Evolutionary conservation across 352 stramenopile species (phyloP).

Genomic region (Phytophthora tubulina): DNA sequence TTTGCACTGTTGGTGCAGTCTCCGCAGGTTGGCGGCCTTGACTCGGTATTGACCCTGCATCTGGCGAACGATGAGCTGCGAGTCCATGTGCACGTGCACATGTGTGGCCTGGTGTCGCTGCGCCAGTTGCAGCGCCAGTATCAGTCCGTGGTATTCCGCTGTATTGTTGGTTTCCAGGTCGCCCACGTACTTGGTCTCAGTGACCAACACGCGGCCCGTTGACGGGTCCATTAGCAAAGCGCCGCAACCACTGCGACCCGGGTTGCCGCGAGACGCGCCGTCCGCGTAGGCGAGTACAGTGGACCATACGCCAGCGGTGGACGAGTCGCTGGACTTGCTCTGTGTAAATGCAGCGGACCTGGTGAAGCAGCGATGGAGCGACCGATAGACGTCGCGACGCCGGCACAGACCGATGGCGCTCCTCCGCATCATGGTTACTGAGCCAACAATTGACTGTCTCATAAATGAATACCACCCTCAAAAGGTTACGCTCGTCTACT

Average conservation of each 20-base stretch:
- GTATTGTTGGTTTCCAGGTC: conserved; percentile 77
- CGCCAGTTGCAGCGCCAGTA: conserved; percentile 69
- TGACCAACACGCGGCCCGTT: conserved; percentile 54
- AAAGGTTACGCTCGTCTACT: too few relatives aligned
- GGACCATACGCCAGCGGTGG: not conserved
- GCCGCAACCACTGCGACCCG: conserved; percentile 66
- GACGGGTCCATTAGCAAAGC: conserved; percentile 60
- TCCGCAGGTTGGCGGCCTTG: conserved; percentile 64
- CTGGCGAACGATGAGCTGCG: conserved; percentile 80
- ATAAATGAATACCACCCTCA: too few relatives aligned
- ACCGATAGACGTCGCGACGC: conserved; percentile 5
- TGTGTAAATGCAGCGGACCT: conserved; percentile 5
- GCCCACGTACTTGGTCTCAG: conserved; percentile 58
- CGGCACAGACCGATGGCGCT: conserved; percentile 1
- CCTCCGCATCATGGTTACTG: conserved; percentile 5
- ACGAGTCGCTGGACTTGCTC: not conserved
- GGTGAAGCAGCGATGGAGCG: conserved; percentile 15
- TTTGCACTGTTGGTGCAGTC: conserved; percentile 55
- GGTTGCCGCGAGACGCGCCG: conserved; percentile 78
- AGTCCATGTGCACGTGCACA: conserved; percentile 80
- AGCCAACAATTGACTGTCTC: not conserved
- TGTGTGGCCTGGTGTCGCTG: conserved; percentile 42
- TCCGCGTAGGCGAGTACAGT: conserved; percentile 65
- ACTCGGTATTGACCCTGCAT: conserved; percentile 81
- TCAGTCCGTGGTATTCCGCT: conserved; percentile 73